Conservation (phyloP, 2,329 filamentous ascomycete species). For the Ophiosphaerella korrae region DNA sequence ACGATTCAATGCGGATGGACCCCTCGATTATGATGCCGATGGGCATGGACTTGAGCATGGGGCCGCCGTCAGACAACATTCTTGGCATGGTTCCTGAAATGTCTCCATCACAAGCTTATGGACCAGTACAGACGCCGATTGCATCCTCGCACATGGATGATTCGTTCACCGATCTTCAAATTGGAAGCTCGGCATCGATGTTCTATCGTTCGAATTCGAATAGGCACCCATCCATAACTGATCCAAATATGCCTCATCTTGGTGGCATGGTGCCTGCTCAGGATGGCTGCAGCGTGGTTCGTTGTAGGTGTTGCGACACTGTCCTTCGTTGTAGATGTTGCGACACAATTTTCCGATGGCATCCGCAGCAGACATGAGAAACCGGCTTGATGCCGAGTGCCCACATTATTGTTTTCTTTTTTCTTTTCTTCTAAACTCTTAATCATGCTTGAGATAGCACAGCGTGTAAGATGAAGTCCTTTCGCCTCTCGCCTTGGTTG, state of each 20-base stretch:
- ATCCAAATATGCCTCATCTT: slow-evolving; percentile 48
- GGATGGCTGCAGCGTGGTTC: slow-evolving; percentile 59
- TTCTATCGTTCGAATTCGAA: slow-evolving; percentile 47
- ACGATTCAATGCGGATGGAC: slow-evolving; percentile 52
- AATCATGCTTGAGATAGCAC: background rate
- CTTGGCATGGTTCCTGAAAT: slow-evolving; percentile 55
- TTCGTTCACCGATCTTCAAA: slow-evolving; percentile 54
- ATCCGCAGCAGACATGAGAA: slow-evolving; percentile 60
- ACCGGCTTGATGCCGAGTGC: slow-evolving; percentile 40
- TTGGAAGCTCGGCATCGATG: slow-evolving; percentile 50
- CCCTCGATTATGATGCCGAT: slow-evolving; percentile 53
- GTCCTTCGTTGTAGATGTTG: slow-evolving; percentile 53
- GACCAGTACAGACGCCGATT: slow-evolving; percentile 52
- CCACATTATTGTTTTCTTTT: slow-evolving; percentile 4
- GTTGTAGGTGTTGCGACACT: slow-evolving; percentile 51
- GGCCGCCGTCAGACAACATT: slow-evolving; percentile 47
- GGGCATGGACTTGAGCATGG: slow-evolving; percentile 53
- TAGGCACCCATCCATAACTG: slow-evolving; percentile 49
- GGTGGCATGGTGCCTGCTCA: slow-evolving; percentile 57
- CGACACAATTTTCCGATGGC: slow-evolving; percentile 60
- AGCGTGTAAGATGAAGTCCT: background rate
- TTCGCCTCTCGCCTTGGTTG: background rate
- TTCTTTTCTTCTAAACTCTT: slow-evolving; percentile 8
- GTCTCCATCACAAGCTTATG: slow-evolving; percentile 43
- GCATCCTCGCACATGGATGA: slow-evolving; percentile 55